Percentiles rank a stretch among this genome's conserved stretches.
Evolutionary conservation across 768 basidiomycete genomes (phyloP).

Genomic region (Wakefieldia striispora): DNA sequence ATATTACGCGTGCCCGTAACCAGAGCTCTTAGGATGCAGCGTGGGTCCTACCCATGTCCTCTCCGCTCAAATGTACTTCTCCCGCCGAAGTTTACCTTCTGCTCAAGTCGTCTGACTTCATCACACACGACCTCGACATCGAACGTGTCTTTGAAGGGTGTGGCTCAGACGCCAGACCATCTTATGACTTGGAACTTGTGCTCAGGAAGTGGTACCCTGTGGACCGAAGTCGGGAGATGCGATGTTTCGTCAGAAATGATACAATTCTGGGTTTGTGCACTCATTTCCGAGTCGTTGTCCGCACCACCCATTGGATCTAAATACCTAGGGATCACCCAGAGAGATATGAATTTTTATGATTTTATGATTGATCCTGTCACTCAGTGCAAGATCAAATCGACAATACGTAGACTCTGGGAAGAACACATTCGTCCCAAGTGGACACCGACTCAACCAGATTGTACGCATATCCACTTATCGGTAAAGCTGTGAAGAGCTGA

Average conservation of each 20-base stretch:
- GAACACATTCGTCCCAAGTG: conserved; percentile 60
- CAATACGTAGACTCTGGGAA: conserved; percentile 66
- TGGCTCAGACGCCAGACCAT: conserved; percentile 10
- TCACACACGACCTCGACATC: conserved; percentile 70
- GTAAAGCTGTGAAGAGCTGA: not conserved
- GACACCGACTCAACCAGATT: conserved; percentile 52
- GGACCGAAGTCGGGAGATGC: conserved; percentile 78
- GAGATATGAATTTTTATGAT: conserved; percentile 87
- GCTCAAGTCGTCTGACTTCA: conserved; percentile 90
- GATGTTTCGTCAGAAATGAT: conserved; percentile 84
- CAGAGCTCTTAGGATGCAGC: conserved; percentile 69
- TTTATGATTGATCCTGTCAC: conserved; percentile 69
- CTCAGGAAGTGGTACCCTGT: conserved; percentile 89
- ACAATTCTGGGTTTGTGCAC: conserved; percentile 60
- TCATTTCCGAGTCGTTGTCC: not conserved
- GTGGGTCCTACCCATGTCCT: conserved; percentile 83
- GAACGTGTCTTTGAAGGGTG: conserved; percentile 70
- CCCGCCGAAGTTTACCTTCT: conserved; percentile 90
- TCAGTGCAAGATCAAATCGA: conserved; percentile 47
- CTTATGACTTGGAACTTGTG: conserved; percentile 77
- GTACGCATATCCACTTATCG: conserved; percentile 43
- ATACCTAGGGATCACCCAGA: conserved; percentile 72
- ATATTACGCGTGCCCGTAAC: conserved; percentile 1
- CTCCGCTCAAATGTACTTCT: conserved; percentile 82
- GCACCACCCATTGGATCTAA: not conserved